phyloP scores from a whole-genome alignment of 1,139 yeast genomes.

The Pichiaceae sp. region DNA sequence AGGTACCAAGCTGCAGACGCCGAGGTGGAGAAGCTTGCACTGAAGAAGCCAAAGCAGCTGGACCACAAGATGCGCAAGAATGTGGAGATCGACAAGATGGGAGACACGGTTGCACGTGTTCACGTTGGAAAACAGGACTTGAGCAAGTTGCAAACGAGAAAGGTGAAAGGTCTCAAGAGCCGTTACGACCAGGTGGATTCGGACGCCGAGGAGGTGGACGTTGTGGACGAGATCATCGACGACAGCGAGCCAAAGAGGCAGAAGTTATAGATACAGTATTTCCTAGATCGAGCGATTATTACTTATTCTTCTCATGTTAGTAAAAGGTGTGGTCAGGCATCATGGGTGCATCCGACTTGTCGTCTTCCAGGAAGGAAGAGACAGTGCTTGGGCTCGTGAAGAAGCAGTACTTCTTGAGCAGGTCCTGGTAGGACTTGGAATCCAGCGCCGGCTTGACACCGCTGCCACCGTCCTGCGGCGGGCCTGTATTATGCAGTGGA shows the following conservation, averaged over 20 bases:
- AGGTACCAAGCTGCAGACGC: slow-evolving; percentile 79
- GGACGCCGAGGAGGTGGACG: slow-evolving; percentile 13
- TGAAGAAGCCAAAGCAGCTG: slow-evolving; percentile 71
- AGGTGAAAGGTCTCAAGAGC: slow-evolving; percentile 95
- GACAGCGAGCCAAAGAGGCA: slow-evolving; percentile 31
- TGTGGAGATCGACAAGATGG: slow-evolving; percentile 77
- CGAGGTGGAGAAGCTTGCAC: slow-evolving; percentile 87
- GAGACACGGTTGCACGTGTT: slow-evolving; percentile 94
- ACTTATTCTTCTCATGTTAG: slow-evolving; percentile 3
- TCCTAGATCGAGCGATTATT: no score
- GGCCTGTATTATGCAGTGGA: slow-evolving; percentile 1
- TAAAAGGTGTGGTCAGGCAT: slow-evolving; percentile 15
- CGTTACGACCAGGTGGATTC: slow-evolving; percentile 57
- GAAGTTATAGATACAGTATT: slow-evolving; percentile 8
- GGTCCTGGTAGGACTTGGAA: slow-evolving; percentile 57
- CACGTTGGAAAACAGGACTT: slow-evolving; percentile 96
- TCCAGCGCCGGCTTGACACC: slow-evolving; percentile 31
- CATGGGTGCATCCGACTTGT: slow-evolving; percentile 7
- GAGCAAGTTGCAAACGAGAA: slow-evolving; percentile 84
- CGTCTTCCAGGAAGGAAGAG: slow-evolving; percentile 18
- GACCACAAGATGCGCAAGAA: slow-evolving; percentile 85
- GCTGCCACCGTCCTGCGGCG: not conserved
- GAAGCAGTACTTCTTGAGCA: slow-evolving; percentile 69
- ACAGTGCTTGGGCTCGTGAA: slow-evolving; percentile 30
- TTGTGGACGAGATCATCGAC: slow-evolving; percentile 5